Evolutionary conservation across 2,329 filamentous ascomycete species (phyloP), one percentile per base, ranked within the genome.

Genomic region (Aureobasidium sp.): DNA sequence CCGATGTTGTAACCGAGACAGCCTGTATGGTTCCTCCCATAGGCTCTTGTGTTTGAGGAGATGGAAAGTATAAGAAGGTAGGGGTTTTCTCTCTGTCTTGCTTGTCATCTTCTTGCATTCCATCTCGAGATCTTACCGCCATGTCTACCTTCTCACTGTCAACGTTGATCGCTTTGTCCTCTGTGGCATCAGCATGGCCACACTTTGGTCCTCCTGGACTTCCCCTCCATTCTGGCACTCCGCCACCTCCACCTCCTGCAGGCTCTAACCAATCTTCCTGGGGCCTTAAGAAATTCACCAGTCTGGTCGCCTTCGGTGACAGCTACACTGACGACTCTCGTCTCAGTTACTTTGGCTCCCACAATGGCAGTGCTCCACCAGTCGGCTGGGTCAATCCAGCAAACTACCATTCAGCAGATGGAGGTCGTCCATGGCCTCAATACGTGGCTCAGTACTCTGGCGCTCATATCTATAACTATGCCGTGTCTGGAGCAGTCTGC

Each of bases 241-340:
- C 53, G 2, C 32, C 42, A 37, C 42, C 41, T n/a, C 54, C 42
- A 32, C 42, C 55, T 39, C 42, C 36, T 5, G 21, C 42, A 10
- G 44, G 47, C 52, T 32, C 37, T 10, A 42, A 52, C n/a, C 29
- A 34, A 21, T 44, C 57, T 15, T 29, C 60, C 9, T 78, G 76
- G 77, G 67, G 69, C 44, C 65, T 79, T 44, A 73, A 74, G 36
- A 76, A 77, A 41, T 85, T 90, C 69, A 79, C 83, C 32, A 86
- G 83, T 54, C 71, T 90, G 41, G 81, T 90, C 42, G 80, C 85
- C 0, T 91, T 91, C 69, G 88, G 88, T 13, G 87, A 91, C 72
- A 90, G 86, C 72, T 91, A 88, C 69, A 90, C 87, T 0, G 89
- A 92, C 69, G 86, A 91, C 67, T 83, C 81, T 13, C 82, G 89